Evolutionary conservation across 306 rosid species (phyloP).

Genomic region (Quercus rubra): DNA sequence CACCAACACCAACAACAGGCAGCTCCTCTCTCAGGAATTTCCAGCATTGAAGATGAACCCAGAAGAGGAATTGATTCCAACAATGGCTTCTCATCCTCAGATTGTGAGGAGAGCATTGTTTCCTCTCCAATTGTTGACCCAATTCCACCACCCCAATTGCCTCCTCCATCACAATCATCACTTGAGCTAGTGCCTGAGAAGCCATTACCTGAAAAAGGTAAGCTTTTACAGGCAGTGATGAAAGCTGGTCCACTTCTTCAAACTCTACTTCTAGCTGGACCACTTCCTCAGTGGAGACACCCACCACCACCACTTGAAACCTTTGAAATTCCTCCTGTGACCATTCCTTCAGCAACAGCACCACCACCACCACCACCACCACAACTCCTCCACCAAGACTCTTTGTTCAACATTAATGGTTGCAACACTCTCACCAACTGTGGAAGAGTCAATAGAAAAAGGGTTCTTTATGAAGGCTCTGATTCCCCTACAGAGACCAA

Average conservation of each 20-base stretch:
- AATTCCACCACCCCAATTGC: conserved; percentile 41
- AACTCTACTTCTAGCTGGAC: conserved; percentile 87
- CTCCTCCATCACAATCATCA: conserved; percentile 18
- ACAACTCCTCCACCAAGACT: conserved; percentile 49
- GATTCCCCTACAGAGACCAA: conserved; percentile 65
- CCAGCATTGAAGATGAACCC: conserved; percentile 93
- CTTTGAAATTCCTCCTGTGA: conserved; percentile 85
- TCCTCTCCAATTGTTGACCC: conserved; percentile 77
- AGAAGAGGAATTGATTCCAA: conserved; percentile 73
- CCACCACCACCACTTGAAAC: conserved; percentile 96
- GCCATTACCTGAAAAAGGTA: conserved; percentile 92
- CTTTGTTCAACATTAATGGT: conserved; percentile 31
- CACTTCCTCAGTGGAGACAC: conserved; percentile 99
- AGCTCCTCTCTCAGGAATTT: conserved; percentile 76
- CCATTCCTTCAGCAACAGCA: conserved; percentile 60
- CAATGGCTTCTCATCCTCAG: conserved; percentile 78
- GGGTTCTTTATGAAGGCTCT: conserved; percentile 58
- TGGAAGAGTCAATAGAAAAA: conserved; percentile 60
- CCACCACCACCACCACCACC: conserved; percentile 36
- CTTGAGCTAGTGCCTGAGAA: conserved; percentile 50
- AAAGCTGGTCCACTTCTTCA: conserved; percentile 96
- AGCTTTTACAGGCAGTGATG: conserved; percentile 95
- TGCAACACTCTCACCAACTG: conserved; percentile 40
- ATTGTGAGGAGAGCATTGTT: conserved; percentile 98
- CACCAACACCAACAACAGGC: conserved; percentile 43